Evolutionary conservation across 2,329 filamentous ascomycete species (phyloP).

Genomic region (Epichloe sp.): DNA sequence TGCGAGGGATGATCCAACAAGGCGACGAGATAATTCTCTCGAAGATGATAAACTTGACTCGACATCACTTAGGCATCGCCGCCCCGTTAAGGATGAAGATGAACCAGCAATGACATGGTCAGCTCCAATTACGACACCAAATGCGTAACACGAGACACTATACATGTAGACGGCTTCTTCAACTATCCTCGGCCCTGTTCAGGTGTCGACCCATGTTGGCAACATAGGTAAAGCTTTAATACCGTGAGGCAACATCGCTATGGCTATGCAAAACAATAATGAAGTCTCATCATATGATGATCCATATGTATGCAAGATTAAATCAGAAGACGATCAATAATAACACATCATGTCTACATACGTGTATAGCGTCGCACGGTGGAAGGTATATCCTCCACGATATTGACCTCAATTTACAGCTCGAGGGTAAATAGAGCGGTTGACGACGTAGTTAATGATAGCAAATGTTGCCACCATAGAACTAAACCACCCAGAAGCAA

Average conservation of each 20-base stretch:
- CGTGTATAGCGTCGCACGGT: too few relatives aligned
- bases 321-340: too few relatives aligned
- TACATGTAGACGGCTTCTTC: not conserved
- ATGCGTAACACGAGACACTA: not conserved
- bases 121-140: constrained; percentile 24
- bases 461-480: constrained; percentile 59
- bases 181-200: too few relatives aligned
- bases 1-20: constrained; percentile 33
- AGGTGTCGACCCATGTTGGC: not conserved
- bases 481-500: constrained; percentile 59
- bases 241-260: not conserved
- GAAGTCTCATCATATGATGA: not conserved
- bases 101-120: constrained; percentile 35
- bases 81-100: constrained; percentile 23
- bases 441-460: constrained; percentile 50
- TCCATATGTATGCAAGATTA: too few relatives aligned
- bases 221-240: not conserved
- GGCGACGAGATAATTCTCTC: constrained; percentile 29
- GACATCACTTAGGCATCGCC: constrained; percentile 25
- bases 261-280: not conserved
- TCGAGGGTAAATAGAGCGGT: constrained; percentile 18
- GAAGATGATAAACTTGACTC: constrained; percentile 28
- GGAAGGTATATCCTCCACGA: not conserved
- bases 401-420: not conserved
- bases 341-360: too few relatives aligned